These are phyloP conservation scores for Dipodascopsis uninucleata DNA, from an alignment of 805 yeast genomes.

Conservation along the genomic window DNA sequence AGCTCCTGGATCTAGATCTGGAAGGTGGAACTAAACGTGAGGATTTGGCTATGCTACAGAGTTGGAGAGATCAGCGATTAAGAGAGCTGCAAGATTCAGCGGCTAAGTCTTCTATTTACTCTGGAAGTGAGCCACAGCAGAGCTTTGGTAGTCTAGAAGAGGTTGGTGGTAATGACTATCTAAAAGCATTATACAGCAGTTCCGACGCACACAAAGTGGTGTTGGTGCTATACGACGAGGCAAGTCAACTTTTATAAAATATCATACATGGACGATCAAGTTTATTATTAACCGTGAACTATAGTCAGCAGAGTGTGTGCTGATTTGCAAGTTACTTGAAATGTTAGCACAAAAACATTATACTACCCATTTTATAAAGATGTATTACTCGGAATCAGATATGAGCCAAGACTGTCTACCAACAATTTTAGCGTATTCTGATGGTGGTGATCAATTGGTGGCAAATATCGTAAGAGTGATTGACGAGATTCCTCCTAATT, in stretches of 20 bases:
- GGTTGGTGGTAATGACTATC: conserved; percentile 3
- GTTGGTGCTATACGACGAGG: conserved; percentile 10
- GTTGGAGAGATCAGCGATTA: conserved; percentile 9
- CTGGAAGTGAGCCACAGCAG: background rate
- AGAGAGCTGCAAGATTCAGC: conserved; percentile 4
- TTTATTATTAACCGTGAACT: no score
- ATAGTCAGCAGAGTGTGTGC: background rate
- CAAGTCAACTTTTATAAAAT: no score
- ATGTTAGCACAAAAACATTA: conserved; percentile 2
- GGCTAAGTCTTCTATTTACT: background rate
- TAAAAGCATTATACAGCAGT: conserved; percentile 5
- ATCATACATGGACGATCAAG: no score
- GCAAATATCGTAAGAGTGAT: conserved; percentile 10
- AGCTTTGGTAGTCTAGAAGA: conserved; percentile 4
- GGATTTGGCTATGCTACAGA: conserved; percentile 5
- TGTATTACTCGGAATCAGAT: conserved; percentile 9
- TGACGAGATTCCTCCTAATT: conserved; percentile 11
- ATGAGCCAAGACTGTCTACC: conserved; percentile 9
- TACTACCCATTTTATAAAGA: background rate
- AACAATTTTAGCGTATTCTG: conserved; percentile 4
- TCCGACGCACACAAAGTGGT: conserved; percentile 3
- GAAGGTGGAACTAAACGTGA: conserved; percentile 5
- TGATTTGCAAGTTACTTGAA: conserved; percentile 1
- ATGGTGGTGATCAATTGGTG: conserved; percentile 2
- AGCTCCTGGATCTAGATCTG: conserved; percentile 8